phyloP scores from a whole-genome alignment of 495 filamentous ascomycete species.

The Aspergillus haitiensis region DNA sequence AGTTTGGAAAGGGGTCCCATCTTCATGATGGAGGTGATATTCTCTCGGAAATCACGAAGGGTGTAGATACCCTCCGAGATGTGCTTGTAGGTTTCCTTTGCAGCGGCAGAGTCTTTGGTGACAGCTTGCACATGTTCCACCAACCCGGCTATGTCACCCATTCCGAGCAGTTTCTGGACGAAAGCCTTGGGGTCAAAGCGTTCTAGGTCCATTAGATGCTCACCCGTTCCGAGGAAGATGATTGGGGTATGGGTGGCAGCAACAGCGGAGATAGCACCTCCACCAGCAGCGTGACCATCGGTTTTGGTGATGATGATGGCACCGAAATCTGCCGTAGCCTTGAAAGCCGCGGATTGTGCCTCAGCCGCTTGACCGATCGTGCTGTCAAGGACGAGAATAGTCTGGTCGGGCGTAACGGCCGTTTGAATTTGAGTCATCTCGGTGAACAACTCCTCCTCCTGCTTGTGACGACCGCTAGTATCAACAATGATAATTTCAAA shows the following conservation, averaged over 20 bases:
- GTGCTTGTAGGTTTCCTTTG: slow-evolving; percentile 99
- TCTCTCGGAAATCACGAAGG: slow-evolving; percentile 88
- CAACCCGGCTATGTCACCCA: slow-evolving; percentile 94
- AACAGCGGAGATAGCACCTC: slow-evolving; percentile 97
- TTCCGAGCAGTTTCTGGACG: slow-evolving; percentile 86
- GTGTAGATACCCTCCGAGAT: slow-evolving; percentile 96
- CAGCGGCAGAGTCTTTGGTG: slow-evolving; percentile 72
- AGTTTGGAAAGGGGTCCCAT: slow-evolving; percentile 98
- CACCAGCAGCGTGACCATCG: slow-evolving; percentile 90
- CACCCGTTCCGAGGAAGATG: slow-evolving; percentile 95
- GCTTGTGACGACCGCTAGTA: slow-evolving; percentile 89
- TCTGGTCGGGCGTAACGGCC: slow-evolving; percentile 92
- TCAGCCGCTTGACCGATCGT: slow-evolving; percentile 96
- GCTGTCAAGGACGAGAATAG: slow-evolving; percentile 95
- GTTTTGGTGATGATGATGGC: slow-evolving; percentile 99
- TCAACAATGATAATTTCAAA: slow-evolving; percentile 99
- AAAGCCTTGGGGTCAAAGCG: slow-evolving; percentile 89
- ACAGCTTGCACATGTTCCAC: slow-evolving; percentile 97
- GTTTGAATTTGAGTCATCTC: slow-evolving; percentile 98
- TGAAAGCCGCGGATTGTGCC: slow-evolving; percentile 92
- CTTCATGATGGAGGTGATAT: slow-evolving; percentile 98
- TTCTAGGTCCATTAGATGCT: slow-evolving; percentile 95
- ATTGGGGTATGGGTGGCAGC: slow-evolving; percentile 96
- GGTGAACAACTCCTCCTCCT: slow-evolving; percentile 91
- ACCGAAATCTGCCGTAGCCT: slow-evolving; percentile 95